phyloP scores from a whole-genome alignment of 2,329 filamentous ascomycete genomes.

The Fusarium sp. region DNA sequence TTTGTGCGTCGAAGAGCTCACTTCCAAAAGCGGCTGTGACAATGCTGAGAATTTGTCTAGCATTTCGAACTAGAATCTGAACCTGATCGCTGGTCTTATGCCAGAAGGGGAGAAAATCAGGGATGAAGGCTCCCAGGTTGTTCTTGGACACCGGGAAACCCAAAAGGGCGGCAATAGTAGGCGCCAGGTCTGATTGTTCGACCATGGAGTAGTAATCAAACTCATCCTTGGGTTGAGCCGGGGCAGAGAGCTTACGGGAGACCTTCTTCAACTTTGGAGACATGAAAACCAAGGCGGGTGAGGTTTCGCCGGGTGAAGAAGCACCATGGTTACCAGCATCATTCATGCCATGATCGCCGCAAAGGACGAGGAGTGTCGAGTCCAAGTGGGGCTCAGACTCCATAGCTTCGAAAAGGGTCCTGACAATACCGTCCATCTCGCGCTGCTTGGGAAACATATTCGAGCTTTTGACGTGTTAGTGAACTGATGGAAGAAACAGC shows the following conservation, averaged over 20 bases:
- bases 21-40: conserved; percentile 75
- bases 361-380: conserved; percentile 84
- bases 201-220: conserved; percentile 86
- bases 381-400: conserved; percentile 74
- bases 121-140: conserved; percentile 86
- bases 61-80: conserved; percentile 79
- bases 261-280: conserved; percentile 80
- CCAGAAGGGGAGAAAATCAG: conserved; percentile 83
- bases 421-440: conserved; percentile 91
- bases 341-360: conserved; percentile 99
- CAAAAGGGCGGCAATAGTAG: conserved; percentile 85
- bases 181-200: conserved; percentile 95
- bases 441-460: conserved; percentile 93
- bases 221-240: conserved; percentile 69
- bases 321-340: conserved; percentile 97
- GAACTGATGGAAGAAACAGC: neutral
- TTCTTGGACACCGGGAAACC: conserved; percentile 91
- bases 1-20: conserved; percentile 52
- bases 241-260: conserved; percentile 55
- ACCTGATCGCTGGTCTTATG: conserved; percentile 59
- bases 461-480: conserved; percentile 60
- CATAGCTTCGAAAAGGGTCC: conserved; percentile 79
- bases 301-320: conserved; percentile 92
- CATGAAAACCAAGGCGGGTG: conserved; percentile 89
- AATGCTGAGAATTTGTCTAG: conserved; percentile 80